phyloP scores from a whole-genome alignment of 2,329 filamentous ascomycete genomes.

The Microdochium nivale region DNA sequence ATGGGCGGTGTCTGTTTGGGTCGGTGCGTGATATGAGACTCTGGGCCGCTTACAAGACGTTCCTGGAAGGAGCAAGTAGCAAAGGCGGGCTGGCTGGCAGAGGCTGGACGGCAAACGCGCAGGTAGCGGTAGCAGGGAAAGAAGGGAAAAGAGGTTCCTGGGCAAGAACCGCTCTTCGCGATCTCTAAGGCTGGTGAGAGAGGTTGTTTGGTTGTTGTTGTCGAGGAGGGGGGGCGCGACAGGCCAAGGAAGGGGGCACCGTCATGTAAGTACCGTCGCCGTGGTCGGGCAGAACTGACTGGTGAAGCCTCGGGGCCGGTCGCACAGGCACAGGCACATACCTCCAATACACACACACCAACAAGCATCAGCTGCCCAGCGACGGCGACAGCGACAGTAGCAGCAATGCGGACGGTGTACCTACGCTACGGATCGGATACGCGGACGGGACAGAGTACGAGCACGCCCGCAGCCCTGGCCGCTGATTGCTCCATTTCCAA shows the following conservation, averaged over 20 bases:
- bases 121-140: not conserved
- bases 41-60: conserved; percentile 25
- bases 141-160: not conserved
- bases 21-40: no score
- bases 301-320: no score
- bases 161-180: not conserved
- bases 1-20: not conserved
- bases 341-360: no score
- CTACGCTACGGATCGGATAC: no score
- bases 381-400: not conserved
- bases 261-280: not conserved
- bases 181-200: not conserved
- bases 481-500: not conserved
- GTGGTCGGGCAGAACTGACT: no score
- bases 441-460: no score
- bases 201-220: not conserved
- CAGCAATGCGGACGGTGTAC: not conserved
- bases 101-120: not conserved
- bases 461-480: not conserved
- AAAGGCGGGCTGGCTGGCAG: not conserved
- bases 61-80: not conserved
- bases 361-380: not conserved
- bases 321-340: no score
- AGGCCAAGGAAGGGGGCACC: not conserved
- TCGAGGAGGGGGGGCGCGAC: not conserved